These are phyloP conservation scores for Coemansia furcata DNA, from an alignment of 192 early-diverging fungal species.

Conservation along the genomic window DNA sequence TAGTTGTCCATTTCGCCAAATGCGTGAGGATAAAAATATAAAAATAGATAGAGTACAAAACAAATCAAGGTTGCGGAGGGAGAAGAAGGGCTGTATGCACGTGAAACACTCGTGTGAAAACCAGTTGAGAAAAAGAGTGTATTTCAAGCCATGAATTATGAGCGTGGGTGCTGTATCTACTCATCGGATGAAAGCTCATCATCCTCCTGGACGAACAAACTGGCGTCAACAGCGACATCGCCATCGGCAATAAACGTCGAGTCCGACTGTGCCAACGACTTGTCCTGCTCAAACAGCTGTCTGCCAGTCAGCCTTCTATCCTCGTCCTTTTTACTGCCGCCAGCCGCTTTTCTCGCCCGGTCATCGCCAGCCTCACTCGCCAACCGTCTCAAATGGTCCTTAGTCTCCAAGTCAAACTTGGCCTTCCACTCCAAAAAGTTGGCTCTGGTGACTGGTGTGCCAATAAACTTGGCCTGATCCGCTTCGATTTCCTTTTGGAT, in stretches of 20 bases:
- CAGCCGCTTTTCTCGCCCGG: slow-evolving; percentile 45
- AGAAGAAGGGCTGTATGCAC: slow-evolving; percentile 4
- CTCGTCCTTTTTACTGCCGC: slow-evolving; percentile 43
- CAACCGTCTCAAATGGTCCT: slow-evolving; percentile 5
- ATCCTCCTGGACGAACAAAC: slow-evolving; percentile 69
- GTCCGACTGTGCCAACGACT: slow-evolving; percentile 80
- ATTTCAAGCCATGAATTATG: not conserved
- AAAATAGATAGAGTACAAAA: not conserved
- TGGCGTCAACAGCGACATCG: slow-evolving; percentile 80
- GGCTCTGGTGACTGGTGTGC: slow-evolving; percentile 79
- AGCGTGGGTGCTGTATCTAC: slow-evolving; percentile 27
- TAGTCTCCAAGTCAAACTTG: slow-evolving; percentile 72
- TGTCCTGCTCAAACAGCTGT: slow-evolving; percentile 90
- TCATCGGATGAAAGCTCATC: slow-evolving; percentile 37
- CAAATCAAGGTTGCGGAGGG: not conserved
- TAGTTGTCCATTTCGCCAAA: slow-evolving; percentile 4
- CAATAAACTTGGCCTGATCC: slow-evolving; percentile 73
- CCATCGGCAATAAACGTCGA: slow-evolving; percentile 77
- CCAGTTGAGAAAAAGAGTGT: not conserved
- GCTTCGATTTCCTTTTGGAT: slow-evolving; percentile 65
- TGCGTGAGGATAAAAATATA: not conserved
- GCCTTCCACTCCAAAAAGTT: slow-evolving; percentile 78
- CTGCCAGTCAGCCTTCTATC: slow-evolving; percentile 62
- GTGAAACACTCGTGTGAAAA: not conserved
- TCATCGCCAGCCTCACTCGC: slow-evolving; percentile 55